Evolutionary conservation across 371 early-diverging fungal genomes (phyloP).

Genomic region (Blakeslea trispora): DNA sequence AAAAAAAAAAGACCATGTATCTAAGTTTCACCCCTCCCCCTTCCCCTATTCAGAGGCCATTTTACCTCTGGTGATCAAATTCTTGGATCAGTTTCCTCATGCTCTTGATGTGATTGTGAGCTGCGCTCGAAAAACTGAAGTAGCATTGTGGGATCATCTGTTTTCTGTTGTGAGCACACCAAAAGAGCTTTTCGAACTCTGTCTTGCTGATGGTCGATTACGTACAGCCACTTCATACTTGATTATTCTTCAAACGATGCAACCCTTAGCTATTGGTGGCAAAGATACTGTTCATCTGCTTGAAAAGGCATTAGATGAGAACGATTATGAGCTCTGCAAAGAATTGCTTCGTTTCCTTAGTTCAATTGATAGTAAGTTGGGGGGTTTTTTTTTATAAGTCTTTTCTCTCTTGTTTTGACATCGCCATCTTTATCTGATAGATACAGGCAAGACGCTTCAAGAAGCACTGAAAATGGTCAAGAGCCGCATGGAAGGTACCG

Average conservation of each 20-base stretch:
- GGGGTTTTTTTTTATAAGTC: background rate
- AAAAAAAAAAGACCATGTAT: constrained; percentile 7
- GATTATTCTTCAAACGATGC: constrained; percentile 84
- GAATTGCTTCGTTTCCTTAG: constrained; percentile 82
- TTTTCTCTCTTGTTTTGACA: background rate
- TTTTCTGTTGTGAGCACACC: constrained; percentile 83
- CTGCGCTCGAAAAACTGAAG: constrained; percentile 90
- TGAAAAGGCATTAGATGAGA: constrained; percentile 71
- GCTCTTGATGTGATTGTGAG: constrained; percentile 83
- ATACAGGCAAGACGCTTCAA: constrained; percentile 42
- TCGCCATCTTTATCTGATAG: constrained; percentile 12
- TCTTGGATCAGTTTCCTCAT: constrained; percentile 74
- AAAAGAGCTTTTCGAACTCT: constrained; percentile 73
- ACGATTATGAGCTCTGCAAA: constrained; percentile 81
- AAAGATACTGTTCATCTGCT: constrained; percentile 73
- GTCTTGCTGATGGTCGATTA: constrained; percentile 67
- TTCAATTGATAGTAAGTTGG: constrained; percentile 72
- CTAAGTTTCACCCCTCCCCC: background rate
- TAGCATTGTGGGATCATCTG: constrained; percentile 85
- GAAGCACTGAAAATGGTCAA: constrained; percentile 46
- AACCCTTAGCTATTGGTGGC: constrained; percentile 67
- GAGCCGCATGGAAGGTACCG: constrained; percentile 27
- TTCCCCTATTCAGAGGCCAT: constrained; percentile 54
- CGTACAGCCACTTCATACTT: constrained; percentile 85
- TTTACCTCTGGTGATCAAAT: constrained; percentile 68